These are phyloP conservation scores for Cordyceps militaris DNA, from an alignment of 2,329 filamentous ascomycete species.

Conservation along the genomic window DNA sequence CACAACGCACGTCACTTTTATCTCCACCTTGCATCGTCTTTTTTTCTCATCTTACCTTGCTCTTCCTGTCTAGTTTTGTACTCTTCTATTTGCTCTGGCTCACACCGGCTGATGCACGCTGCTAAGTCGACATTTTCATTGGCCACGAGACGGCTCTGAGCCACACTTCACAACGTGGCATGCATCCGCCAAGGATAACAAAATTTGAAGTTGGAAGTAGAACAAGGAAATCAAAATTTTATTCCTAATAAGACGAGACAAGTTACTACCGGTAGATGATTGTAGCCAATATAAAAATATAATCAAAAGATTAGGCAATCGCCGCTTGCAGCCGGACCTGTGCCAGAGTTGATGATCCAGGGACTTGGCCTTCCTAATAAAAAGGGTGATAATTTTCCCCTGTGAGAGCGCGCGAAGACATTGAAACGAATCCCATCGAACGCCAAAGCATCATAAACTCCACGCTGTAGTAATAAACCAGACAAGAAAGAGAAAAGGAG, in stretches of 20 bases:
- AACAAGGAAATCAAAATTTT: neutral
- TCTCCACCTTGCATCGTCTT: neutral
- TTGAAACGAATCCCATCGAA: neutral
- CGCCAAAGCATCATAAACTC: slow-evolving; percentile 11
- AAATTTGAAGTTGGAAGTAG: neutral
- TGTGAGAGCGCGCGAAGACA: neutral
- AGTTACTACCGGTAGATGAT: neutral
- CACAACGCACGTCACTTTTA: neutral
- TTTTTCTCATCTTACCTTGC: too few relatives aligned
- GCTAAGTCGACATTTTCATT: neutral
- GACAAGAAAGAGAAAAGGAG: slow-evolving; percentile 13
- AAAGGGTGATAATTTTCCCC: neutral
- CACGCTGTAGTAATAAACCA: slow-evolving; percentile 5
- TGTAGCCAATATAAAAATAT: slow-evolving; percentile 2
- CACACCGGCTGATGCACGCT: neutral
- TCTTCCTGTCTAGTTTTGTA: neutral
- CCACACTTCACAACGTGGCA: neutral
- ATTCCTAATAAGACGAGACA: neutral
- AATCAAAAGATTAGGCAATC: neutral
- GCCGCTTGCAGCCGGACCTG: neutral
- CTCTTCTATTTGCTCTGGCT: neutral
- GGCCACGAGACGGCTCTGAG: neutral
- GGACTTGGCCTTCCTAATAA: neutral
- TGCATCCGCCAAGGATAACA: neutral
- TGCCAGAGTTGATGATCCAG: too few relatives aligned